Percentiles rank a stretch among this genome's conserved stretches.
Conservation (phyloP, 352 stramenopile genomes). For the Pythium rhizo-oryzae region DNA sequence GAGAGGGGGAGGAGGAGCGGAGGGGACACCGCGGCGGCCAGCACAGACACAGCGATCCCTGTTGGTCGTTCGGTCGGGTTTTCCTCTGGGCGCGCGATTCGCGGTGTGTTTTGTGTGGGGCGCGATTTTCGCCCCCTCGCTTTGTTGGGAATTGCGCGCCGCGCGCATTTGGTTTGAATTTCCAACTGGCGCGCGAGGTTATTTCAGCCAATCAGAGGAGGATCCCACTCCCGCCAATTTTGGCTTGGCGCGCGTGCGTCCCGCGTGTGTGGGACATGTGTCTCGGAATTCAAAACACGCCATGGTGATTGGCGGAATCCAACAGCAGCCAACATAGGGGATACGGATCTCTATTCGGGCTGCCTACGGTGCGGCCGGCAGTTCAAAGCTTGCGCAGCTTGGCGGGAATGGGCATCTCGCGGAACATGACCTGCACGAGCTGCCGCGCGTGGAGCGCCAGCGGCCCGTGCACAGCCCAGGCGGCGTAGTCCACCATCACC, state of each 20-base stretch:
- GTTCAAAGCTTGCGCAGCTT: constrained; percentile 21
- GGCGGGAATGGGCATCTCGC: constrained; percentile 31
- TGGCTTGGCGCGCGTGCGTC: background rate
- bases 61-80: no score
- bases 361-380: background rate
- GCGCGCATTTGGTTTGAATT: constrained; percentile 28
- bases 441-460: constrained; percentile 18
- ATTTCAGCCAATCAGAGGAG: constrained; percentile 25
- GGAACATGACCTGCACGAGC: constrained; percentile 26
- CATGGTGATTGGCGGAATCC: constrained; percentile 28
- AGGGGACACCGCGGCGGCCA: no score
- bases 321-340: background rate
- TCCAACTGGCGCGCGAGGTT: constrained; percentile 11
- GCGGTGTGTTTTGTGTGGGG: background rate
- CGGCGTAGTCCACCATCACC: constrained; percentile 20
- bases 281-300: constrained; percentile 6
- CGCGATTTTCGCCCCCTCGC: background rate
- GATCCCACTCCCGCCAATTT: constrained; percentile 29
- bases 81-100: constrained; percentile 21
- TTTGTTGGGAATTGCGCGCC: constrained; percentile 7
- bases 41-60: no score
- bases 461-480: constrained; percentile 14
- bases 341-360: constrained; percentile 15
- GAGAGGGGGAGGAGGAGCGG: no score
- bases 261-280: constrained; percentile 11